Evolutionary conservation across 768 basidiomycete species (phyloP), one percentile per base, ranked within the genome.

Genomic region (Kwoniella dendrophila): DNA sequence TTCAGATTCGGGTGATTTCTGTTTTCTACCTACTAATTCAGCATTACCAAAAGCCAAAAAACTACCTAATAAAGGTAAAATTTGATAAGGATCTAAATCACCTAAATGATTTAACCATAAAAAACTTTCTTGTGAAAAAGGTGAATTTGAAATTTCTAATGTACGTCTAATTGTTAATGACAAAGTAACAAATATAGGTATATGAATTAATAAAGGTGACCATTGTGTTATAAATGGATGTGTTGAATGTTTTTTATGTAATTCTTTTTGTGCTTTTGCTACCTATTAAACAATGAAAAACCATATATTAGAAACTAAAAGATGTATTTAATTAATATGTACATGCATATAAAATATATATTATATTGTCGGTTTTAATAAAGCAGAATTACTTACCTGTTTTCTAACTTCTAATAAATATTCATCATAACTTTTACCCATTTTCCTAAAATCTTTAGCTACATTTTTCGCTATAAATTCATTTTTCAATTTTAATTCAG

Each of bases 161-260:
- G 77, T 73, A 53, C 77, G 71, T 27, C 80, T 72, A 38, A 81
- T 73, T 3, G 74, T 69, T 32, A 80, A 50, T 0, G 77, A 75
- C 14, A 73, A 57, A 14, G 69, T 63, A 63, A 81, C 64, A 55
- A 81, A 74, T 41, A 81, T 62, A 11, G 80, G 80, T 26, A 80
- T 66, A 64, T 80, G 78, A 33, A 79, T 54, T 10, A 75, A 56
- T 1, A 79, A 70, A 0, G 80, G 80, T 10, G 72, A 38, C 36
- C 75, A 52, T 10, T 75, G 54, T 5, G 80, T 80, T 0, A 71
- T 56, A 4, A 72, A 56, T 0, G 80, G 78, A n/a, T 77, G 74
- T 44, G 78, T 79, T 2, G 58, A 40, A 68, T 77, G 57, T 48
- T 67, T 20, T 47, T 64, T 68, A 34, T 75, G 62, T n/a, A 73